A percentile compares a stretch with the other conserved stretches of the same genome.
phyloP scores from a whole-genome alignment of 352 stramenopile genomes.

The Aphanomyces euteiches region DNA sequence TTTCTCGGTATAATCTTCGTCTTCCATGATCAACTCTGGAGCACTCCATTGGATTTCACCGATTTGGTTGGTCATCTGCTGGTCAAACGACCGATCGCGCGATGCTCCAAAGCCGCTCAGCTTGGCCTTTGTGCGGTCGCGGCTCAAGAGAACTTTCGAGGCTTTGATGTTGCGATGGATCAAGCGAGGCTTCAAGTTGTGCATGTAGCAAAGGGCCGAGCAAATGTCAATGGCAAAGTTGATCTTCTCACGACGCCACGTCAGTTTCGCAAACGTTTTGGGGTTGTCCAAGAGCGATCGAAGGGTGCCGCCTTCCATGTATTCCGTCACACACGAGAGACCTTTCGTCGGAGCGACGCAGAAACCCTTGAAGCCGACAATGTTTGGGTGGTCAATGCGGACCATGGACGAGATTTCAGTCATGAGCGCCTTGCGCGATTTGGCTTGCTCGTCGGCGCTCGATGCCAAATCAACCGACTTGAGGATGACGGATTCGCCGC shows the following conservation, averaged over 20 bases:
- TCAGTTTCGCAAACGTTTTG: not conserved
- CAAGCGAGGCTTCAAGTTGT: conserved; percentile 16
- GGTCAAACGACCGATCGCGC: conserved; percentile 14
- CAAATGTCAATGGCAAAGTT: not conserved
- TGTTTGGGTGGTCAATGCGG: conserved; percentile 13
- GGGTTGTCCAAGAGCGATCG: conserved; percentile 1
- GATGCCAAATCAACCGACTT: not conserved
- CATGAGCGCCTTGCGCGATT: not conserved
- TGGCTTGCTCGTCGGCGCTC: not conserved
- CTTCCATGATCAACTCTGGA: conserved; percentile 14
- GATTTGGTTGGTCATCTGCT: conserved; percentile 2
- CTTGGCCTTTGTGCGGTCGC: not conserved
- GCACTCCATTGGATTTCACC: conserved; percentile 13
- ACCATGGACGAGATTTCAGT: conserved; percentile 7
- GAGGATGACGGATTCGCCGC: not conserved
- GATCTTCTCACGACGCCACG: not conserved
- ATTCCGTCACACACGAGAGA: not conserved
- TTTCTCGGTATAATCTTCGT: conserved; percentile 25
- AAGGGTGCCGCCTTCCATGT: not conserved
- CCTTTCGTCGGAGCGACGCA: not conserved
- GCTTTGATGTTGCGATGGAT: conserved; percentile 18
- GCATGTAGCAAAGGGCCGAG: not conserved
- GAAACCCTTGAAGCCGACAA: not conserved
- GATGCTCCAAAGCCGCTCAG: conserved; percentile 10
- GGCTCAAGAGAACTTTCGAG: not conserved